Evolutionary conservation across 1,284 basidiomycete genomes (phyloP).

Genomic region (Omphalotus olearius): DNA sequence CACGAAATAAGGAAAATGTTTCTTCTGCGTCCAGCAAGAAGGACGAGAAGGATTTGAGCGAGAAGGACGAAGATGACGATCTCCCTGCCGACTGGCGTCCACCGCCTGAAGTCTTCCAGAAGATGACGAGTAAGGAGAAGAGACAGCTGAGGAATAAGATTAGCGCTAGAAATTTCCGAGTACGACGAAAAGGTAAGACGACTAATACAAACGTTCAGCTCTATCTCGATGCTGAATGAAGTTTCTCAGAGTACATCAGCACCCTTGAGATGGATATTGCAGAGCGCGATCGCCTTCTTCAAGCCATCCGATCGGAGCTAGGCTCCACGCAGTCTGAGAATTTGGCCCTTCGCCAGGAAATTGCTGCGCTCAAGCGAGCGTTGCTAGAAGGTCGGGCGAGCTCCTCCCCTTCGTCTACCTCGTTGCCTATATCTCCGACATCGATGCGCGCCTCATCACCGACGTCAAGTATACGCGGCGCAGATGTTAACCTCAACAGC

Average conservation of each 20-base stretch:
- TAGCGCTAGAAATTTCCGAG: conserved; percentile 91
- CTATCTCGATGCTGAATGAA: conserved; percentile 13
- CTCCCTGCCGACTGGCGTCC: conserved; percentile 76
- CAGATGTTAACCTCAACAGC: conserved; percentile 11
- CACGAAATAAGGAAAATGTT: conserved; percentile 5
- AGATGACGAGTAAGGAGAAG: conserved; percentile 95
- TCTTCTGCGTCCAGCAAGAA: conserved; percentile 2
- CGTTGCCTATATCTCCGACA: conserved; percentile 25
- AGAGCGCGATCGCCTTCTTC: conserved; percentile 87
- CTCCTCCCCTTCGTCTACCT: conserved; percentile 21
- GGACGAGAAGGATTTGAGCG: conserved; percentile 24
- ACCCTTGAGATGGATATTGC: conserved; percentile 93
- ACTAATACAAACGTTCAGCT: too few species aligned
- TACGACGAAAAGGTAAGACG: conserved; percentile 79
- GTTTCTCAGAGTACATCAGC: conserved; percentile 79
- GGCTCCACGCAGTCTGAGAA: conserved; percentile 81
- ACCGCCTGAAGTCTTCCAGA: conserved; percentile 91
- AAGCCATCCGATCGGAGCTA: conserved; percentile 84
- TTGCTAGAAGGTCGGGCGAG: conserved; percentile 59
- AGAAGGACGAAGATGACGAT: conserved; percentile 43
- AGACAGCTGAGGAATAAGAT: conserved; percentile 97
- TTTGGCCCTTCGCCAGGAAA: conserved; percentile 78
- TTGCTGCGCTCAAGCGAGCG: conserved; percentile 77
- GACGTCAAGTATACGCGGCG: conserved; percentile 20
- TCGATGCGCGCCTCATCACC: conserved; percentile 21